These are phyloP conservation scores for Fonsecaea multimorphosa DNA, from an alignment of 2,329 filamentous ascomycete genomes.

Conservation along the genomic window DNA sequence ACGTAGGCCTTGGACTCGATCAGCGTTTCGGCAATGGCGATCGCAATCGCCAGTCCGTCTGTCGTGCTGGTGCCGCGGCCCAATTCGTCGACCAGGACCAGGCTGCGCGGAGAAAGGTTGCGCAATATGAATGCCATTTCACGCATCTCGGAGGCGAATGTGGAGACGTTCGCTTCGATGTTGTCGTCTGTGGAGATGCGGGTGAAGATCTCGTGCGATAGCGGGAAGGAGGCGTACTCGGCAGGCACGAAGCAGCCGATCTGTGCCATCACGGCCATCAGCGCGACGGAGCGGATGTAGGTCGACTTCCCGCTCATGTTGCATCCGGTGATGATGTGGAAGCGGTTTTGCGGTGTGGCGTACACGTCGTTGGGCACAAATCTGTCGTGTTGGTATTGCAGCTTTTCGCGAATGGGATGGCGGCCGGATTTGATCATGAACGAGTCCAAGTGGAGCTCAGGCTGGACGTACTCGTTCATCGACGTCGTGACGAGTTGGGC, in stretches of 20 bases:
- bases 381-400: constrained; percentile 62
- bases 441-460: constrained; percentile 67
- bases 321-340: constrained; percentile 92
- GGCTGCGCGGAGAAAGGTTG: constrained; percentile 76
- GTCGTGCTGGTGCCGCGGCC: constrained; percentile 87
- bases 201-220: constrained; percentile 84
- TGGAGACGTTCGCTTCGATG: constrained; percentile 89
- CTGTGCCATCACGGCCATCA: constrained; percentile 92
- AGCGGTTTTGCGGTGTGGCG: constrained; percentile 76
- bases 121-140: constrained; percentile 92
- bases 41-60: constrained; percentile 86
- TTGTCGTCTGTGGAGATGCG: constrained; percentile 85
- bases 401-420: constrained; percentile 79
- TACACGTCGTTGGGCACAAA: constrained; percentile 93
- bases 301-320: constrained; percentile 99
- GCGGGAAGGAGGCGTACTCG: constrained; percentile 78
- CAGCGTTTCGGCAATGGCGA: constrained; percentile 87
- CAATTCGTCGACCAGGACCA: constrained; percentile 89
- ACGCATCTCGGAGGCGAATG: constrained; percentile 92
- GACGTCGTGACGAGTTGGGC: constrained; percentile 70
- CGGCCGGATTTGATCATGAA: constrained; percentile 75
- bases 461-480: constrained; percentile 65
- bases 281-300: constrained; percentile 83
- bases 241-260: constrained; percentile 91
- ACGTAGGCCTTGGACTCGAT: constrained; percentile 78